Base-by-base conservation (phyloP, 768 basidiomycete species). In the Cubamyces sp. region DNA sequence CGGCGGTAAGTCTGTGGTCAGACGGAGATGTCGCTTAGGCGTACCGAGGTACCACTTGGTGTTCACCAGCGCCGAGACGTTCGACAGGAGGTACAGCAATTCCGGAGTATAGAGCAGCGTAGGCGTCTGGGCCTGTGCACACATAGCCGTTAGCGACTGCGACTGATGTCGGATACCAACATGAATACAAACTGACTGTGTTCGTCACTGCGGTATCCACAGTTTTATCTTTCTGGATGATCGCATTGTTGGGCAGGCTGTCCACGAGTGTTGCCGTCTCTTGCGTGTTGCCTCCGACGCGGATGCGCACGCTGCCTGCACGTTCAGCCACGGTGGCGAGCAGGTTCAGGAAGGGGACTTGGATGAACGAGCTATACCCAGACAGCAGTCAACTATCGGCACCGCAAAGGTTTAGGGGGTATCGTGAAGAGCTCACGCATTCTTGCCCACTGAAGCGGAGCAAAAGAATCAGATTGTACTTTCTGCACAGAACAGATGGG, bases 221-320 rank as follows among this genome's bases (percentile, higher is more conserved):
- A 11, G 66, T 60, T 0, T 69, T 60, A 56, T 78, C 76, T 71
- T 90, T 91, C 49, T 82, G 75, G 25, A 90, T 74, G 23, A 81
- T 80, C 11, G 74, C 66, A 21, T 78, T 78, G 50, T 84, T 79
- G 0, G 81, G 70, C 8, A 86, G 81, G 39, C 74, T 78, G 48
- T 76, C 75, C 9, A 84, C 85, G 62, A 85, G 71, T 4, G 74
- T 73, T 6, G 78, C 87, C 3, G 77, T 81, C 57, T 94, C 92
- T 70, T 93, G 92, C 0, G 88, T 87, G 73, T 93, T 93, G 48
- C 91, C 91, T 25, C 92, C 91, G 1, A 93, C 78, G 53, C 91
- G 84, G n/a, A 92, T 74, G 14, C 81, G 74, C 7, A 91, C 84
- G 1, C 73, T 68, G 3, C 90, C 90, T 3, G 83, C 82, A 26